Percentiles rank a stretch among this genome's conserved stretches.
Conservation (phyloP, 176 grass and related monocot species). For the Miscanthus lutarioriparius region DNA sequence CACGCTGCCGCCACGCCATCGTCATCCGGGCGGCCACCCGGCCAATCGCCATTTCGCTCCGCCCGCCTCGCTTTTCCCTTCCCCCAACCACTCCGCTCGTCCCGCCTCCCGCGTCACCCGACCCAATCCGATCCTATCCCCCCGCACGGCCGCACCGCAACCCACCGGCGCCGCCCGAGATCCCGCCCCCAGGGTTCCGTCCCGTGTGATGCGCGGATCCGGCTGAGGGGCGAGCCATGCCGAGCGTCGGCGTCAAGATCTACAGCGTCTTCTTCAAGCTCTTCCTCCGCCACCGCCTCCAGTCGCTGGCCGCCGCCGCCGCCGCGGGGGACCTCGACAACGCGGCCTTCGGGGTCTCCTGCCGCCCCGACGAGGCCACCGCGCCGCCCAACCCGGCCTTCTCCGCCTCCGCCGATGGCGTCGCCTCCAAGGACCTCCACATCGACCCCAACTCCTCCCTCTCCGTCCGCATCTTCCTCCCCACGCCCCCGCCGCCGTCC, state of each 20-base stretch:
- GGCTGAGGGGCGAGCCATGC: conserved; percentile 59
- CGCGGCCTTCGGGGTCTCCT: conserved; percentile 54
- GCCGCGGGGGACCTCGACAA: background rate
- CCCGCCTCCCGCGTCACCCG: background rate
- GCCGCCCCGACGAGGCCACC: conserved; percentile 68
- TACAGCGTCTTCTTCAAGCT: conserved; percentile 99
- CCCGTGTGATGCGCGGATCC: conserved; percentile 47
- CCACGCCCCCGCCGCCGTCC: conserved; percentile 45
- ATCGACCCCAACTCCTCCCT: conserved; percentile 74
- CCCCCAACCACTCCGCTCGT: conserved; percentile 40
- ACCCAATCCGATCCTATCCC: background rate
- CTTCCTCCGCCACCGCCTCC: conserved; percentile 77
- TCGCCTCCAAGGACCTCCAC: conserved; percentile 83
- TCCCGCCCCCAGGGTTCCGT: background rate
- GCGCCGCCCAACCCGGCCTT: conserved; percentile 70
- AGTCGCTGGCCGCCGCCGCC: conserved; percentile 45
- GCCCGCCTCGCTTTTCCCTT: background rate
- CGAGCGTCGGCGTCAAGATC: conserved; percentile 84
- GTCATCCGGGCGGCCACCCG: conserved; percentile 8
- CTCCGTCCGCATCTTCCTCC: conserved; percentile 72
- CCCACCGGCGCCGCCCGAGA: background rate
- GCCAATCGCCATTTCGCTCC: conserved; percentile 28
- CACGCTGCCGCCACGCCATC: background rate
- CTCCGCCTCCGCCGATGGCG: conserved; percentile 56
- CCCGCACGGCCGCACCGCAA: background rate